Percentiles rank a stretch among this genome's conserved stretches.
phyloP scores from a whole-genome alignment of 2,329 filamentous ascomycete species.

The Tolypocladium tundrense region DNA sequence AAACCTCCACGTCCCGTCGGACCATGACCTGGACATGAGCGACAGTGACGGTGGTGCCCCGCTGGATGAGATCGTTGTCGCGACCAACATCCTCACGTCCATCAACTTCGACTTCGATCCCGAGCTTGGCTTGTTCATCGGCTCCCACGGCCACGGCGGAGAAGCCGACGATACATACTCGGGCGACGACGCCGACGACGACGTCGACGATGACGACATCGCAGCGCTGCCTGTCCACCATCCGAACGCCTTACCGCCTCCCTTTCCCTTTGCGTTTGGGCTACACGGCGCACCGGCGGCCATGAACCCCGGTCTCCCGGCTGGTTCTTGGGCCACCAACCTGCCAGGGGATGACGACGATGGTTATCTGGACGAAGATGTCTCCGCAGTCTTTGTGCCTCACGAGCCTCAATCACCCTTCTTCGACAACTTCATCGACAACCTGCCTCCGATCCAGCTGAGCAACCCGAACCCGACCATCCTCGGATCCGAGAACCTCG shows the following conservation, averaged over 20 bases:
- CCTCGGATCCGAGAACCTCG: slow-evolving; percentile 39
- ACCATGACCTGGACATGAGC: slow-evolving; percentile 22
- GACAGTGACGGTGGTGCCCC: slow-evolving; percentile 23
- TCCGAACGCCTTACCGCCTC: neutral
- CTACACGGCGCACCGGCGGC: neutral
- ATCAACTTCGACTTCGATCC: slow-evolving; percentile 2
- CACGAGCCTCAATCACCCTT: neutral
- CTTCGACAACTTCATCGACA: neutral
- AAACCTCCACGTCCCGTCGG: slow-evolving; percentile 1
- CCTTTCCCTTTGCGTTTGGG: neutral
- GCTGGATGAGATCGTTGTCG: slow-evolving; percentile 6
- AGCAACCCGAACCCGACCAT: slow-evolving; percentile 24
- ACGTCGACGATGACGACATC: neutral
- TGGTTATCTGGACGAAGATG: neutral
- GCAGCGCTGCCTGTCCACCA: neutral
- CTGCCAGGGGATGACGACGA: neutral
- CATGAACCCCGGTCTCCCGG: neutral
- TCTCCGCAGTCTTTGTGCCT: neutral
- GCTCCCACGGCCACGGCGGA: neutral
- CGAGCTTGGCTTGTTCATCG: neutral
- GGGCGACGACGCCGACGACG: neutral
- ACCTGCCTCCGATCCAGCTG: slow-evolving; percentile 10
- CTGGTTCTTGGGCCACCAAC: neutral
- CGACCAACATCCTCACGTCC: neutral
- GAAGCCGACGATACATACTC: neutral